Conservation (phyloP, 768 basidiomycete genomes). For the Boletus sp. region DNA sequence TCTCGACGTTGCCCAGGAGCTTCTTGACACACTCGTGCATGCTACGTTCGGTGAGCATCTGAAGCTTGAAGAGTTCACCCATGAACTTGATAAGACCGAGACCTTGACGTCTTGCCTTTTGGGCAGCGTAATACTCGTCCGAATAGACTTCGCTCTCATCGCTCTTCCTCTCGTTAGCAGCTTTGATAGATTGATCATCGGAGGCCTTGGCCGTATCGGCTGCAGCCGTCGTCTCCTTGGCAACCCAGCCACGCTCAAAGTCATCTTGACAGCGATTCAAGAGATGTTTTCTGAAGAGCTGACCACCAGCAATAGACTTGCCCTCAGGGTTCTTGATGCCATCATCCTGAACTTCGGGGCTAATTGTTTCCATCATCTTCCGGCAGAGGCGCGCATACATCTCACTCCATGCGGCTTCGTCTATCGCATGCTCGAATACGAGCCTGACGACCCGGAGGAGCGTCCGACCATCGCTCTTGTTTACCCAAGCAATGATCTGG, state of each 20-base stretch:
- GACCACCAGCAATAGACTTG: conserved; percentile 88
- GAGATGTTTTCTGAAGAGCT: conserved; percentile 94
- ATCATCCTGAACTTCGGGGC: conserved; percentile 83
- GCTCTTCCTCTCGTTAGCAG: conserved; percentile 56
- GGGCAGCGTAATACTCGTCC: conserved; percentile 93
- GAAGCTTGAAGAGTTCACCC: conserved; percentile 97
- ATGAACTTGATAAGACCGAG: conserved; percentile 98
- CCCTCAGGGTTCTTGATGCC: conserved; percentile 78
- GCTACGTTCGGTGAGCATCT: conserved; percentile 96
- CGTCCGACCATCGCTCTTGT: conserved; percentile 90
- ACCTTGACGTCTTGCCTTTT: conserved; percentile 96
- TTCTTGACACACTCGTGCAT: conserved; percentile 99
- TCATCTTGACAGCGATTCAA: conserved; percentile 97
- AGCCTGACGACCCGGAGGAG: conserved; percentile 95
- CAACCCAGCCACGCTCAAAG: conserved; percentile 94
- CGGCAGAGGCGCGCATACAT: conserved; percentile 96
- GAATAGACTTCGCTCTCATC: conserved; percentile 77
- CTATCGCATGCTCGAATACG: conserved; percentile 96
- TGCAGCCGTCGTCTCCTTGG: conserved; percentile 80
- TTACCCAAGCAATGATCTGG: conserved; percentile 94
- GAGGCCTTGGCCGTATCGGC: conserved; percentile 82
- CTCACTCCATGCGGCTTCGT: conserved; percentile 92
- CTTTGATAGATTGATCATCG: conserved; percentile 80
- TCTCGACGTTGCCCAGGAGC: conserved; percentile 86
- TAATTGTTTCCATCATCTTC: conserved; percentile 94